These are phyloP conservation scores for Oxyria digyna DNA, from an alignment of 148 eudicot genomes.

Conservation along the genomic window DNA sequence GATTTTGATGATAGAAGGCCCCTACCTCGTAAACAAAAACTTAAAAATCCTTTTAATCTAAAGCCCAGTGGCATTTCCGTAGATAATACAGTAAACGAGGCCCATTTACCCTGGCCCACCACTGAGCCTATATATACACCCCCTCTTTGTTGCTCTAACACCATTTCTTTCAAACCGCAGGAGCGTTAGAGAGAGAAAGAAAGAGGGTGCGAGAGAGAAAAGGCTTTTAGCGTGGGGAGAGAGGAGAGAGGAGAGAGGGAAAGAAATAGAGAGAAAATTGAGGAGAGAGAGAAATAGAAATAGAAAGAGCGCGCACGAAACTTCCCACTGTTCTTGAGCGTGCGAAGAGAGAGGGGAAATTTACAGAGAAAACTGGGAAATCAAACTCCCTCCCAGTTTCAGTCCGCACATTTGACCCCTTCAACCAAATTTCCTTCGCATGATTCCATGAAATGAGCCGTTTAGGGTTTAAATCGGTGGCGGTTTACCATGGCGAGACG, in stretches of 20 bases:
- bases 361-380: not conserved
- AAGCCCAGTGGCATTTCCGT: constrained; percentile 3
- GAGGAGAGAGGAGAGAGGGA: not conserved
- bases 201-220: not conserved
- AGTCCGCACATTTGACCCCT: not conserved
- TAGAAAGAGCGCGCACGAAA: constrained; percentile 6
- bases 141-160: not conserved
- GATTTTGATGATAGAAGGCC: not conserved
- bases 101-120: not conserved
- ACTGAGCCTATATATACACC: not conserved
- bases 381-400: not conserved
- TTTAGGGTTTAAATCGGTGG: constrained; percentile 57
- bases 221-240: not conserved
- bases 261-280: not conserved
- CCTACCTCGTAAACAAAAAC: not conserved
- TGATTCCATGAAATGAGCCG: constrained; percentile 24
- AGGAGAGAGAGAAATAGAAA: constrained; percentile 8
- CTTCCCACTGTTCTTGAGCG: not conserved
- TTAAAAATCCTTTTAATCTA: not conserved
- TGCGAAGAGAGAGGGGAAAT: not conserved
- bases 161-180: not conserved
- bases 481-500: constrained; percentile 51
- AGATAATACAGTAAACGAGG: not conserved
- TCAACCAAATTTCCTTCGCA: not conserved
- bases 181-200: not conserved